Percentiles rank a stretch among this genome's conserved stretches.
Evolutionary conservation across 495 filamentous ascomycete species (phyloP).

Genomic region (Aspergillus haitiensis): DNA sequence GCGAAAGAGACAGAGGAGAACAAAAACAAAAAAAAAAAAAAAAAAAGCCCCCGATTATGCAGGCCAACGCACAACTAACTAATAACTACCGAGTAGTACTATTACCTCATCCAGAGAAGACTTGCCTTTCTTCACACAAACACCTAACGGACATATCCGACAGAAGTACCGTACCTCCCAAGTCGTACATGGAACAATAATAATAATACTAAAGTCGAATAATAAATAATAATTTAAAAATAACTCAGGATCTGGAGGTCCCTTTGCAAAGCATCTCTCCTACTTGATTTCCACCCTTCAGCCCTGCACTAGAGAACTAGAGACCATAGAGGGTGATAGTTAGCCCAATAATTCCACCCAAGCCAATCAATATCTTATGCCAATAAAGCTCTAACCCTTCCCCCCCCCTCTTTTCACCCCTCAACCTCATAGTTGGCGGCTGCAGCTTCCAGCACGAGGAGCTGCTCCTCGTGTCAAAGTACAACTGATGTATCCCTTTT

Average conservation of each 20-base stretch:
- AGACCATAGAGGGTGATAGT: conserved; percentile 18
- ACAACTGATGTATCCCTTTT: conserved; percentile 1
- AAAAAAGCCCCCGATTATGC: background rate
- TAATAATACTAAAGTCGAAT: background rate
- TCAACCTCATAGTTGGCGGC: background rate
- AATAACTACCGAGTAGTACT: background rate
- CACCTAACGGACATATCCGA: background rate
- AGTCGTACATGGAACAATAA: conserved; percentile 6
- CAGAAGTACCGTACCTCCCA: background rate
- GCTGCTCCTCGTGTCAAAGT: conserved; percentile 1
- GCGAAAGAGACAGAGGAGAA: no score
- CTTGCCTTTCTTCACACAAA: background rate
- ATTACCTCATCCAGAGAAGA: background rate
- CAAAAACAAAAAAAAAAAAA: background rate
- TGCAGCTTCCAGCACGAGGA: conserved; percentile 7
- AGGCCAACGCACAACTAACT: background rate
- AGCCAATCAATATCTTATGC: conserved; percentile 19
- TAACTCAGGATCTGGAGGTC: background rate
- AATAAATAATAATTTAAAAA: background rate
- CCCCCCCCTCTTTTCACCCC: background rate
- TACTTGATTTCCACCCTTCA: background rate
- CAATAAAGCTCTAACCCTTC: conserved; percentile 18
- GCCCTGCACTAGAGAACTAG: conserved; percentile 15
- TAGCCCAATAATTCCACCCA: conserved; percentile 23
- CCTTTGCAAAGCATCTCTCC: background rate